Percentiles rank a stretch among this genome's conserved stretches.
Evolutionary conservation across 148 eudicot species (phyloP).

Genomic region (Fagopyrum homotropicum): DNA sequence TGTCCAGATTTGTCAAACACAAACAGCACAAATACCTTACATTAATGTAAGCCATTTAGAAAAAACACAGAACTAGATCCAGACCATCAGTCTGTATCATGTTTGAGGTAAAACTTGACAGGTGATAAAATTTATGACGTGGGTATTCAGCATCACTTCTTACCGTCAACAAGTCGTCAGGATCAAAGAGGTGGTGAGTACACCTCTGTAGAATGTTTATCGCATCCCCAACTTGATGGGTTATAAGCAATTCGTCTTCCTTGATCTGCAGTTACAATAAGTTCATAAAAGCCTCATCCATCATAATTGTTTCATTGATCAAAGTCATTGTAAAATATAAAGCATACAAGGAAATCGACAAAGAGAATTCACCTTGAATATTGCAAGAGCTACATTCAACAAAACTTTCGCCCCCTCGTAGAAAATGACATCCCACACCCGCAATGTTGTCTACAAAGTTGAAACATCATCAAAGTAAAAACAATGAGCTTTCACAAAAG

Average conservation of each 20-base stretch:
- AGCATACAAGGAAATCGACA: background rate
- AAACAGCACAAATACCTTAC: background rate
- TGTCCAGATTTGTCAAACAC: conserved; percentile 22
- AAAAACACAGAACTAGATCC: background rate
- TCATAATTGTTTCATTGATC: background rate
- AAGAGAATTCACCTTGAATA: conserved; percentile 60
- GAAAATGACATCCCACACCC: conserved; percentile 97
- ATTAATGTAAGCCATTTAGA: background rate
- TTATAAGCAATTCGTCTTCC: conserved; percentile 71
- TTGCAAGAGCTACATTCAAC: conserved; percentile 85
- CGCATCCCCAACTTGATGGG: conserved; percentile 82
- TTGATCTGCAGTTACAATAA: conserved; percentile 59
- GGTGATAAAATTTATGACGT: background rate
- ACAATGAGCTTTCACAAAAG: background rate
- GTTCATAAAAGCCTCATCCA: background rate
- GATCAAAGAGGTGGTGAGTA: conserved; percentile 91
- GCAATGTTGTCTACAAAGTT: conserved; percentile 72
- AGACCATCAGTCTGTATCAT: background rate
- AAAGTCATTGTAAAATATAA: background rate
- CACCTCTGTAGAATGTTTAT: conserved; percentile 72
- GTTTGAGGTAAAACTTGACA: background rate
- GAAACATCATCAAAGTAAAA: background rate
- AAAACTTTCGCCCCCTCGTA: conserved; percentile 88
- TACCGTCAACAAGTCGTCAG: conserved; percentile 89
- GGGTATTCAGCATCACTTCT: conserved; percentile 5